Evolutionary conservation across 2,329 filamentous ascomycete genomes (phyloP).

Genomic region (Verticillium longisporum): DNA sequence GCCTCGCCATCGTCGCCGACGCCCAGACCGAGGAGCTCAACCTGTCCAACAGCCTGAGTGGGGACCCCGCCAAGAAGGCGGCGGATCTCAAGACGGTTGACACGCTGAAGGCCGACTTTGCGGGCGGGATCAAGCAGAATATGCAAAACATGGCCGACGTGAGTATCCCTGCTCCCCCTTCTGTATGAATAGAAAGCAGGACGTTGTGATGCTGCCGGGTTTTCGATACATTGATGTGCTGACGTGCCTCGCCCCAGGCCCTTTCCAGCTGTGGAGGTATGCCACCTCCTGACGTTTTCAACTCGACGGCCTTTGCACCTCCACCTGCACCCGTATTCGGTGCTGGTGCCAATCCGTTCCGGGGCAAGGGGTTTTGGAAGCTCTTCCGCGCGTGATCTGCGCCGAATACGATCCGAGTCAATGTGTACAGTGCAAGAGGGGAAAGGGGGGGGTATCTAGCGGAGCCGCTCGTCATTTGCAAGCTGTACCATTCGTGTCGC

Average conservation of each 20-base stretch:
- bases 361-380: no score
- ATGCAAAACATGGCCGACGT: constrained; percentile 10
- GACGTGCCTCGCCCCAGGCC: neutral
- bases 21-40: constrained; percentile 8
- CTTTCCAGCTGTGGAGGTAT: neutral
- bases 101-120: constrained; percentile 7
- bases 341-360: no score
- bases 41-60: constrained; percentile 7
- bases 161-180: neutral
- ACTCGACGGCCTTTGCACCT: neutral
- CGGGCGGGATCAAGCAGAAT: constrained; percentile 10
- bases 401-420: no score
- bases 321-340: no score
- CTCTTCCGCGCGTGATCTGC: no score
- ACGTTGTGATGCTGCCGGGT: no score
- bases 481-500: no score
- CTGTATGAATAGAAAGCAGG: no score
- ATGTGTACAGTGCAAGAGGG: no score
- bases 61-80: constrained; percentile 2
- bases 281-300: neutral
- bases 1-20: constrained; percentile 9
- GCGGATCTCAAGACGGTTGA: constrained; percentile 4
- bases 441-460: no score
- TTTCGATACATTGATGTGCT: neutral
- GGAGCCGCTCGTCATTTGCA: no score